These are phyloP conservation scores for Stemphylium lycopersici DNA, from an alignment of 2,329 filamentous ascomycete species.

Conservation along the genomic window DNA sequence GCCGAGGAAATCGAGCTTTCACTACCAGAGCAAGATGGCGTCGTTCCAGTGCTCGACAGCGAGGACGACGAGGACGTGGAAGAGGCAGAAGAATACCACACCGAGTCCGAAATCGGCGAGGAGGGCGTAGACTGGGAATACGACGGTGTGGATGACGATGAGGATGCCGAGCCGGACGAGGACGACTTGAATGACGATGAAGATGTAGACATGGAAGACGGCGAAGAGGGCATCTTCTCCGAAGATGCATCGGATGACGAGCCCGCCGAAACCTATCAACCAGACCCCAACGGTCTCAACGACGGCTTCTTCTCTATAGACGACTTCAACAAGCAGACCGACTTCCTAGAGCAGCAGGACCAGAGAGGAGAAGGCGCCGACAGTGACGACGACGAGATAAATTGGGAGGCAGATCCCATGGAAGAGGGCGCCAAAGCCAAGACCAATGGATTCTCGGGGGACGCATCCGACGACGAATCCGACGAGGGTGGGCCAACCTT, in stretches of 20 bases:
- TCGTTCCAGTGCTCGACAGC: slow-evolving; percentile 25
- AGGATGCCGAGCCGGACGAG: slow-evolving; percentile 33
- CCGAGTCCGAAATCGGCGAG: slow-evolving; percentile 36
- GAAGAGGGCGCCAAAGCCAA: slow-evolving; percentile 45
- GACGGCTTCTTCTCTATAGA: slow-evolving; percentile 99
- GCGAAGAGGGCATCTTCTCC: slow-evolving; percentile 40
- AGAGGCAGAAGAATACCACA: slow-evolving; percentile 40
- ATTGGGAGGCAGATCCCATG: slow-evolving; percentile 84
- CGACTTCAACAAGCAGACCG: slow-evolving; percentile 92
- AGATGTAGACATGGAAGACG: slow-evolving; percentile 42
- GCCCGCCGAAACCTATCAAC: slow-evolving; percentile 62
- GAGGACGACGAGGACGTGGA: slow-evolving; percentile 42
- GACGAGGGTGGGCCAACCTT: slow-evolving; percentile 83
- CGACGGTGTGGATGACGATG: slow-evolving; percentile 42
- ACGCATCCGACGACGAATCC: slow-evolving; percentile 63
- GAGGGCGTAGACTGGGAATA: slow-evolving; percentile 45
- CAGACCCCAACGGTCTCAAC: slow-evolving; percentile 85
- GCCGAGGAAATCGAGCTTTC: slow-evolving; percentile 60
- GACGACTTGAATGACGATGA: slow-evolving; percentile 40
- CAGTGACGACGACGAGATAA: slow-evolving; percentile 78
- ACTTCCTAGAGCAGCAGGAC: slow-evolving; percentile 87
- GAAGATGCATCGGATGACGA: slow-evolving; percentile 55
- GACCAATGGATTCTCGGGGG: slow-evolving; percentile 36
- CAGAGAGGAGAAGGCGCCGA: slow-evolving; percentile 75
- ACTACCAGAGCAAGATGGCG: slow-evolving; percentile 44